Percentiles rank a stretch among this genome's conserved stretches.
Conservation (phyloP, 2,329 filamentous ascomycete genomes). For the Thelonectria olida region DNA sequence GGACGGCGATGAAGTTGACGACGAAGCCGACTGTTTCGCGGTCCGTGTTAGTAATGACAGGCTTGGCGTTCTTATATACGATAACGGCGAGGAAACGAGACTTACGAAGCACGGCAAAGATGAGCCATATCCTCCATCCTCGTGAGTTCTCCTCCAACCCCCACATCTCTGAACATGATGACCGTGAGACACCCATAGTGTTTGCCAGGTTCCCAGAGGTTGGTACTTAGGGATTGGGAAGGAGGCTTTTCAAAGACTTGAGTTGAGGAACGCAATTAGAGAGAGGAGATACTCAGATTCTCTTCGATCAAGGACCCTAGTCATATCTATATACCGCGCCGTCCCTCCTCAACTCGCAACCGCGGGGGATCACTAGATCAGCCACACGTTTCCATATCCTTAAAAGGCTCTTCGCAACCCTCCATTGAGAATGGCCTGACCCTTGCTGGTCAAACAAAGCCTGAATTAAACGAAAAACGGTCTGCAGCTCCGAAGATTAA, state of each 20-base stretch:
- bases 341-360: background rate
- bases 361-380: background rate
- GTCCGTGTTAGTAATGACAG: background rate
- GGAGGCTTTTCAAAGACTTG: no score
- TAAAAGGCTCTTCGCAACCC: no score
- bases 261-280: no score
- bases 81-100: background rate
- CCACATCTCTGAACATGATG: constrained; percentile 28
- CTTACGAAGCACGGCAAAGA: constrained; percentile 29
- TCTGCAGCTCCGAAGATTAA: background rate
- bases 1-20: constrained; percentile 27
- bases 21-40: constrained; percentile 19
- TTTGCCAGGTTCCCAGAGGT: background rate
- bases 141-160: constrained; percentile 26
- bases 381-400: background rate
- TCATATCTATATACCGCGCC: background rate
- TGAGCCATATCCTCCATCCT: constrained; percentile 28
- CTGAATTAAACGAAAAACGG: background rate
- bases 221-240: background rate
- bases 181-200: constrained; percentile 16
- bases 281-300: no score
- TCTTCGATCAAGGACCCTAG: background rate
- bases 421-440: background rate
- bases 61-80: background rate
- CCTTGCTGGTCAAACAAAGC: background rate